Evolutionary conservation across 768 basidiomycete species (phyloP), one percentile per base, ranked within the genome.

Genomic region (Postia placenta): DNA sequence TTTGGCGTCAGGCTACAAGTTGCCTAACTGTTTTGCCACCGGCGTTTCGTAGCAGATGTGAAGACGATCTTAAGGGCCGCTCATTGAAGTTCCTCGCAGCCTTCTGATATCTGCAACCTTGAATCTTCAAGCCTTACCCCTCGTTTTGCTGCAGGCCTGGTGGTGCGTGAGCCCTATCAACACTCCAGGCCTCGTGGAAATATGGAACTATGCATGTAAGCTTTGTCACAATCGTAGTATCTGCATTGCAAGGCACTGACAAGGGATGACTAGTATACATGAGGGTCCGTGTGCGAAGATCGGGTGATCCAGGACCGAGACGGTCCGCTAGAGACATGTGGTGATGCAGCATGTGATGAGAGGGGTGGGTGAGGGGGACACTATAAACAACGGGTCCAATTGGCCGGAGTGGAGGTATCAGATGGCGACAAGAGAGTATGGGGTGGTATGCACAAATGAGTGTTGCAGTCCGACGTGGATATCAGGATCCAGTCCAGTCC

Each of bases 401-500:
- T 17, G 45, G 20, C 45, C 38, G 17, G 45, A 45, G 45, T 45
- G 27, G 45, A 19, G 43, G 19, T 17, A 23, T 26, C 45, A 36
- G 33, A 23, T 11, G n/a, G 17, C 30, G 30, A 35, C 26, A 24
- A 36, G 17, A 30, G 28, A 20, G 38, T 33, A 45, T 33, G 15
- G 45, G 3, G 45, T 45, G 45, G 30, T 36, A 22, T 23, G 33
- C 45, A 22, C 20, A 45, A 45, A 45, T 35, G 45, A 45, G 45
- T 23, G 45, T 33, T 35, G 45, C 20, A 45, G 19, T 45, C 45
- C 30, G 28, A 25, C 15, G 33, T 33, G 45, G 45, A 30, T 45
- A 45, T 45, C 36, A 36, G 45, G 45, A 45, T 45, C 45, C 45
- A 45, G 45, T 36, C 45, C 45, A 45, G 33, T 45, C 45, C 45